phyloP scores from a whole-genome alignment of 2,329 filamentous ascomycete species.

The Trichoderma oligosporum region DNA sequence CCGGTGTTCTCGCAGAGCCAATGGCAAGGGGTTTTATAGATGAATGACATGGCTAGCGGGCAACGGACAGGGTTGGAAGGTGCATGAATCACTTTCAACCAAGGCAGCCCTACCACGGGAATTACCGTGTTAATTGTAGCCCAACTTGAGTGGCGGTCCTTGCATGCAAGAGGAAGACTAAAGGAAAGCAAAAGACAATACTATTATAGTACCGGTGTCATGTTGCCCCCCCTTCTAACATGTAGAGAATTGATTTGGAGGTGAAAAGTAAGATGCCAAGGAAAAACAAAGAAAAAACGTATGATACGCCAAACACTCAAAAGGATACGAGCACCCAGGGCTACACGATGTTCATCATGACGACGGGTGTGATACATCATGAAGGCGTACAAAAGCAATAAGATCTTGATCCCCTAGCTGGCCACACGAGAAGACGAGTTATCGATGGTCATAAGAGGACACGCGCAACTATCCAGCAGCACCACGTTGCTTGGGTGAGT shows the following conservation, averaged over 20 bases:
- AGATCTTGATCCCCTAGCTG: slow-evolving; percentile 12
- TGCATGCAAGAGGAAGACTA: not conserved
- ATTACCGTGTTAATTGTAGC: slow-evolving; percentile 4
- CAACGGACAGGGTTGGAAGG: not conserved
- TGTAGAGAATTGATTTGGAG: not conserved
- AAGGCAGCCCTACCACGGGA: slow-evolving; percentile 14
- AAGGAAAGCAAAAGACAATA: slow-evolving; percentile 4
- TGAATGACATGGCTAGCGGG: slow-evolving; percentile 2
- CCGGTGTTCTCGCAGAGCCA: slow-evolving; percentile 11
- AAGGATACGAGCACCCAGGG: slow-evolving; percentile 5
- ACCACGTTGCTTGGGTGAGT: slow-evolving; percentile 15
- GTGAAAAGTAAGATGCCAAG: not conserved
- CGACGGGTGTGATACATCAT: slow-evolving; percentile 7
- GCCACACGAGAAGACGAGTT: not conserved
- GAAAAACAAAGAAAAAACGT: no score
- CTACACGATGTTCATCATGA: slow-evolving; percentile 2
- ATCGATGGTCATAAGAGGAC: not conserved
- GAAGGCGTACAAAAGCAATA: slow-evolving; percentile 1
- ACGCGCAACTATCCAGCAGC: slow-evolving; percentile 6
- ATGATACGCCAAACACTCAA: not conserved
- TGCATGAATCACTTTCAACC: not conserved
- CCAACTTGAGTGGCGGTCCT: not conserved
- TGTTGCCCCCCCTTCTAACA: not conserved
- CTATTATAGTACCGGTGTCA: not conserved
- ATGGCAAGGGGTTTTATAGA: not conserved